Conservation (phyloP, 805 yeast species). For the Wickerhamomyces mucosus region DNA sequence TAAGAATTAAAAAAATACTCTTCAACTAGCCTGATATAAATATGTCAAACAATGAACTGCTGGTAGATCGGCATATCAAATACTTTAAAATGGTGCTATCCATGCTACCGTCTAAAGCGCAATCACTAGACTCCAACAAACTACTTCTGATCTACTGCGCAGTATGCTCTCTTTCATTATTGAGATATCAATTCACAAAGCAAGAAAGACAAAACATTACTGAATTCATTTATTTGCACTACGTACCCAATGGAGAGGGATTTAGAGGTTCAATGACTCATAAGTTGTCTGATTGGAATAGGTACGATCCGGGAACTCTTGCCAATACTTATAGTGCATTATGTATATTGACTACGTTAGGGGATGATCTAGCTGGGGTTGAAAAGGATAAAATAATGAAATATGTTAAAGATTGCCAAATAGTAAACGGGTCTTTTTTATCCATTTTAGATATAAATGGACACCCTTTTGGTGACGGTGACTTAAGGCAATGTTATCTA, state of each 20-base stretch:
- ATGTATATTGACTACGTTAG: conserved; percentile 41
- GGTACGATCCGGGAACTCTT: conserved; percentile 54
- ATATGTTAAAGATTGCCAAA: conserved; percentile 55
- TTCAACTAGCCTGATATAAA: too few species aligned
- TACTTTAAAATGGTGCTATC: conserved; percentile 44
- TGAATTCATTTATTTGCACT: conserved; percentile 38
- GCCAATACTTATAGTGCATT: conserved; percentile 75
- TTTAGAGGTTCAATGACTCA: conserved; percentile 54
- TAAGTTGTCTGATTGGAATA: conserved; percentile 11
- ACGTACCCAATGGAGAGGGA: conserved; percentile 32
- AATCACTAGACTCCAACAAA: conserved; percentile 60
- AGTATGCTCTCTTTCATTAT: conserved; percentile 38
- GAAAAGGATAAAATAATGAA: conserved; percentile 35
- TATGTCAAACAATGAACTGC: too few species aligned
- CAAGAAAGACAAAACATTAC: conserved; percentile 24
- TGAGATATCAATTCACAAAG: conserved; percentile 18
- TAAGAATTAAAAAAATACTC: too few species aligned
- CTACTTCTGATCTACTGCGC: conserved; percentile 66
- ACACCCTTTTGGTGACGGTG: conserved; percentile 48
- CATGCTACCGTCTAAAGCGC: conserved; percentile 44
- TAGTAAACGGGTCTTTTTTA: conserved; percentile 46
- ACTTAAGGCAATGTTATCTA: conserved; percentile 64
- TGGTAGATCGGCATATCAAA: conserved; percentile 20
- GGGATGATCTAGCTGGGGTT: conserved; percentile 30
- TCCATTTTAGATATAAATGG: conserved; percentile 28